phyloP scores from a whole-genome alignment of 2,329 filamentous ascomycete genomes.

The Fusarium hainanense region DNA sequence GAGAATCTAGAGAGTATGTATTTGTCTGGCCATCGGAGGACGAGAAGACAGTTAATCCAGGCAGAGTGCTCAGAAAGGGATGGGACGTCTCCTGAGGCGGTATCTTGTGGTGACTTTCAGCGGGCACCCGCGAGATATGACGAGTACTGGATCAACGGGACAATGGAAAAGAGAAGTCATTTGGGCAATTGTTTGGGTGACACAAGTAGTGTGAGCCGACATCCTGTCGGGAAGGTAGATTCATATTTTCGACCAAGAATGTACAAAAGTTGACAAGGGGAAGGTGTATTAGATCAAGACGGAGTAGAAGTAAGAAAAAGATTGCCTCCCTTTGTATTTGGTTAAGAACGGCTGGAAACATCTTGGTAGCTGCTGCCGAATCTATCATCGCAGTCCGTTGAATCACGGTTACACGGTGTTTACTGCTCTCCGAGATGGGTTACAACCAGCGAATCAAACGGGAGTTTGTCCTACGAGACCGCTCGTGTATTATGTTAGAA shows the following conservation, averaged over 20 bases:
- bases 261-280: not conserved
- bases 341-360: too few relatives aligned
- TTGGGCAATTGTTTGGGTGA: not conserved
- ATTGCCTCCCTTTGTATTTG: not conserved
- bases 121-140: conserved; percentile 23
- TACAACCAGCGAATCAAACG: not conserved
- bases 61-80: not conserved
- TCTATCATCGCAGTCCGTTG: not conserved
- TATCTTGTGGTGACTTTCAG: conserved; percentile 6
- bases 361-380: not conserved
- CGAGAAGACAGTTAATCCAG: not conserved
- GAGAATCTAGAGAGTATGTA: not conserved
- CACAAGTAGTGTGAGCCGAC: not conserved
- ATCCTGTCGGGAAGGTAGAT: not conserved
- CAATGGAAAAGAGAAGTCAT: not conserved
- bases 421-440: not conserved
- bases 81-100: not conserved
- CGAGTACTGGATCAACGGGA: not conserved
- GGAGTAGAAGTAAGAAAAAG: not conserved
- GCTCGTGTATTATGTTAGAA: not conserved
- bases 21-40: not conserved
- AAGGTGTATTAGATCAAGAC: not conserved
- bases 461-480: not conserved
- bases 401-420: conserved; percentile 10
- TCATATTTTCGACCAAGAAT: not conserved